phyloP scores from a whole-genome alignment of 108 stramenopile genomes.

The Cyclotella kingstonii region DNA sequence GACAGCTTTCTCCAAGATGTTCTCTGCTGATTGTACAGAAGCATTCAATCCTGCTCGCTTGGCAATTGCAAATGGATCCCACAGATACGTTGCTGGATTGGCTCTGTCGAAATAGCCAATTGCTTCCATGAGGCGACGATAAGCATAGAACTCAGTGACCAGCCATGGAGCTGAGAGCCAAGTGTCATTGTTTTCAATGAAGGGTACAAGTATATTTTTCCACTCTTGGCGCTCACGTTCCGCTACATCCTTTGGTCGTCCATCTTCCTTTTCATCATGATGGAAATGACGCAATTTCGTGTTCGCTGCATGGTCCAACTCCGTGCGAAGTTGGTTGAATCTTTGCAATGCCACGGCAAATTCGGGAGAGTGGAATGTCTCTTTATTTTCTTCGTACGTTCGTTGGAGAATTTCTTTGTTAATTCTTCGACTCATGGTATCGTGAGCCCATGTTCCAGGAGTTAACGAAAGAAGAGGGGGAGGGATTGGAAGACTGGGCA shows the following conservation, averaged over 20 bases:
- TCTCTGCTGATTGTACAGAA: slow-evolving; percentile 66
- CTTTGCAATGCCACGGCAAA: slow-evolving; percentile 53
- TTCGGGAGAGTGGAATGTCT: slow-evolving; percentile 48
- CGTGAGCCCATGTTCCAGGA: slow-evolving; percentile 94
- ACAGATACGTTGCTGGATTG: slow-evolving; percentile 61
- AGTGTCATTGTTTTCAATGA: slow-evolving; percentile 62
- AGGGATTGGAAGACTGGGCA: slow-evolving; percentile 73
- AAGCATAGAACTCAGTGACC: slow-evolving; percentile 94
- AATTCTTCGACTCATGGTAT: slow-evolving; percentile 93
- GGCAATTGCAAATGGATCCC: slow-evolving; percentile 85
- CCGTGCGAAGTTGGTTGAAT: slow-evolving; percentile 68
- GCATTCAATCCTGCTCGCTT: slow-evolving; percentile 76
- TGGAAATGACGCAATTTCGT: slow-evolving; percentile 59
- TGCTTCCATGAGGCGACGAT: slow-evolving; percentile 81
- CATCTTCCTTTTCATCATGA: slow-evolving; percentile 52
- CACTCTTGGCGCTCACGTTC: slow-evolving; percentile 71
- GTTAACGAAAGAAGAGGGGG: slow-evolving; percentile 58
- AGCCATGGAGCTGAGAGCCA: slow-evolving; percentile 97
- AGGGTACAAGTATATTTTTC: slow-evolving; percentile 73
- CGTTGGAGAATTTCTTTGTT: slow-evolving; percentile 90
- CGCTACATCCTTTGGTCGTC: slow-evolving; percentile 21
- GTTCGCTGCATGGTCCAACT: slow-evolving; percentile 63
- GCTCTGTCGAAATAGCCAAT: slow-evolving; percentile 78
- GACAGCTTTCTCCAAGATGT: slow-evolving; percentile 62
- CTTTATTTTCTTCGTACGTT: slow-evolving; percentile 85